Evolutionary conservation across 495 filamentous ascomycete species (phyloP).

Genomic region (Acidomyces sp.): DNA sequence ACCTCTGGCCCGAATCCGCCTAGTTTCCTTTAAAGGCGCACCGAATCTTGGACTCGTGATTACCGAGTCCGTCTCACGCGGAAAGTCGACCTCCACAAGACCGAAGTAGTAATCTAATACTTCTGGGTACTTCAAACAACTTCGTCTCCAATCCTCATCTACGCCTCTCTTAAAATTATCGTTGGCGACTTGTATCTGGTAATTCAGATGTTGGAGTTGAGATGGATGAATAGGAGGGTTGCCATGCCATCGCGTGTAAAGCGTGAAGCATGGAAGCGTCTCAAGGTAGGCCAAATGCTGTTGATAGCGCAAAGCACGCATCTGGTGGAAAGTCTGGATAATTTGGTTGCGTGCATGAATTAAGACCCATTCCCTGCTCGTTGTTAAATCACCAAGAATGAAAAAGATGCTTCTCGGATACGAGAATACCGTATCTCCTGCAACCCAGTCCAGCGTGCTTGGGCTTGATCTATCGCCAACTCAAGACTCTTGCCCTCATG

Average conservation of each 20-base stretch:
- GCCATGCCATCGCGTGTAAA: constrained; percentile 35
- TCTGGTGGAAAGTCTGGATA: constrained; percentile 50
- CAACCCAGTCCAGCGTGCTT: constrained; percentile 8
- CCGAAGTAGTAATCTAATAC: constrained; percentile 62
- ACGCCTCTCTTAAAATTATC: constrained; percentile 51
- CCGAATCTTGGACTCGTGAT: constrained; percentile 17
- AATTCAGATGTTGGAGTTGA: constrained; percentile 19
- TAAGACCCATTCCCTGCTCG: constrained; percentile 50
- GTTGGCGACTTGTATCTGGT: constrained; percentile 44
- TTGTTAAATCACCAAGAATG: background rate
- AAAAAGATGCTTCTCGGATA: background rate
- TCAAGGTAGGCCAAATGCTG: constrained; percentile 42
- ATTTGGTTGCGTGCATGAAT: constrained; percentile 57
- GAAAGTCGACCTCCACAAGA: constrained; percentile 47
- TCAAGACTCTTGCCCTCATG: constrained; percentile 15
- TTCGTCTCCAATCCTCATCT: constrained; percentile 59
- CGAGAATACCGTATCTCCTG: constrained; percentile 4
- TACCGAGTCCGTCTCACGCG: constrained; percentile 24
- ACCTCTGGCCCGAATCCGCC: constrained; percentile 15
- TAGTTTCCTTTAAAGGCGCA: constrained; percentile 13
- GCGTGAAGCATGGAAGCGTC: constrained; percentile 42
- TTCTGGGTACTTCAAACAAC: constrained; percentile 57
- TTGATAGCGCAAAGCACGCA: constrained; percentile 47
- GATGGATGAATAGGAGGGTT: constrained; percentile 25
- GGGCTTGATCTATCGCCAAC: constrained; percentile 13